These are phyloP conservation scores for Daldinia grandis DNA, from an alignment of 495 filamentous ascomycete genomes.

Conservation along the genomic window DNA sequence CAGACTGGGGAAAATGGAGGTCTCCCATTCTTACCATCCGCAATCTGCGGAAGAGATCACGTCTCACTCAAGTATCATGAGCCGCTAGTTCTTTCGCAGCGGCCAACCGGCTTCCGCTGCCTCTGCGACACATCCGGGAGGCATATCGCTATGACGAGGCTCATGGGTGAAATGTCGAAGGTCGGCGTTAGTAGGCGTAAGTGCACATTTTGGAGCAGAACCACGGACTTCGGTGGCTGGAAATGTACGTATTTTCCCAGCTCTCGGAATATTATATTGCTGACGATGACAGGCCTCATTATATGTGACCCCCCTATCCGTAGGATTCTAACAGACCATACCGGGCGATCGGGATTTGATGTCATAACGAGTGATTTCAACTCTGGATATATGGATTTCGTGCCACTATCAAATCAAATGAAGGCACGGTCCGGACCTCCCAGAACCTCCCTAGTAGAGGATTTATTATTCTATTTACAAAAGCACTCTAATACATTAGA, in stretches of 20 bases:
- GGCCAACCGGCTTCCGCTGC: not conserved
- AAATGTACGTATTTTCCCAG: not conserved
- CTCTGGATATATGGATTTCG: constrained; percentile 1
- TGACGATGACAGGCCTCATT: not conserved
- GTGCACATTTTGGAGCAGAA: not conserved
- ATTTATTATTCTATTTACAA: not conserved
- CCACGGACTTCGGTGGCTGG: not conserved
- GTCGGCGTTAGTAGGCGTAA: not conserved
- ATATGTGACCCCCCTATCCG: constrained; percentile 7
- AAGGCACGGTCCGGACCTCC: not conserved
- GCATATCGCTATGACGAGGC: not conserved
- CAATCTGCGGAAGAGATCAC: not conserved
- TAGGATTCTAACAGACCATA: not conserved
- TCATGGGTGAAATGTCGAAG: not conserved
- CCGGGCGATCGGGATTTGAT: not conserved
- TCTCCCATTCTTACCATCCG: not conserved
- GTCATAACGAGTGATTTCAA: not conserved
- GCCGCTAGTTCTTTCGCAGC: not conserved
- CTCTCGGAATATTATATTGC: not conserved
- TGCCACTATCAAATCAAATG: not conserved
- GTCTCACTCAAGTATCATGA: constrained; percentile 5
- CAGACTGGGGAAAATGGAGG: not conserved
- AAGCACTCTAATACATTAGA: not conserved
- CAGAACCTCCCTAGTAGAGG: not conserved
- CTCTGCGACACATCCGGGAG: not conserved